Evolutionary conservation across 495 filamentous ascomycete genomes (phyloP).

Genomic region (Penicillium cataractarum): DNA sequence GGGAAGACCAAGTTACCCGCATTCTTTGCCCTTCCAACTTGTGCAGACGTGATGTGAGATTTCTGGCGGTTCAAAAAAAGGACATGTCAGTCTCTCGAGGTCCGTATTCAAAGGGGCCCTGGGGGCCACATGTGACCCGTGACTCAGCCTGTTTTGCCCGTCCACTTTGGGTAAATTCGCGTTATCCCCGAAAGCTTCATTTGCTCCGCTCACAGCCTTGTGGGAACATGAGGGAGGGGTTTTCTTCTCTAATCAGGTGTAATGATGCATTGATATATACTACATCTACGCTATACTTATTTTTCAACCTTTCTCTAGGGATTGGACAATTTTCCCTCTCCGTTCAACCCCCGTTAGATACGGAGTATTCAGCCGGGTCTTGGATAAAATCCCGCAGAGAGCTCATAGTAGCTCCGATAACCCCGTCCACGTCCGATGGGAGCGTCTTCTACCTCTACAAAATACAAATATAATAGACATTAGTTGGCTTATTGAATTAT

Average conservation of each 20-base stretch:
- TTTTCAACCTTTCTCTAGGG: too few species aligned
- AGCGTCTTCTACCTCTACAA: background rate
- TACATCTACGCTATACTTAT: background rate
- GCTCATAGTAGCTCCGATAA: background rate
- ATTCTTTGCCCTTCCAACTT: slow-evolving; percentile 12
- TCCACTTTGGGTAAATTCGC: background rate
- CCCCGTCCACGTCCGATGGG: background rate
- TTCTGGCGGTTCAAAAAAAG: background rate
- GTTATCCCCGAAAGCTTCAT: slow-evolving; percentile 10
- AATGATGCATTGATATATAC: background rate
- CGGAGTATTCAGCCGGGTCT: background rate
- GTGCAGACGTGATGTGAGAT: background rate
- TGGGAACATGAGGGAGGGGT: too few species aligned
- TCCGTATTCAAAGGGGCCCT: slow-evolving; percentile 7
- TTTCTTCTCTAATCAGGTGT: too few species aligned
- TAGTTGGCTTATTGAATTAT: background rate
- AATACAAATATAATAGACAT: background rate
- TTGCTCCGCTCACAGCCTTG: background rate
- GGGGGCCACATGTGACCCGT: slow-evolving; percentile 17
- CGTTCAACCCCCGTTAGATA: background rate
- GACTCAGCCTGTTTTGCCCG: slow-evolving; percentile 13
- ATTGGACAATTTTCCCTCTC: too few species aligned
- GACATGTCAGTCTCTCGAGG: background rate
- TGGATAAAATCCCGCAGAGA: background rate
- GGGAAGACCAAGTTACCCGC: slow-evolving; percentile 7